Evolutionary conservation across 257 asterid genomes (phyloP).

Genomic region (Mitragyna speciosa): DNA sequence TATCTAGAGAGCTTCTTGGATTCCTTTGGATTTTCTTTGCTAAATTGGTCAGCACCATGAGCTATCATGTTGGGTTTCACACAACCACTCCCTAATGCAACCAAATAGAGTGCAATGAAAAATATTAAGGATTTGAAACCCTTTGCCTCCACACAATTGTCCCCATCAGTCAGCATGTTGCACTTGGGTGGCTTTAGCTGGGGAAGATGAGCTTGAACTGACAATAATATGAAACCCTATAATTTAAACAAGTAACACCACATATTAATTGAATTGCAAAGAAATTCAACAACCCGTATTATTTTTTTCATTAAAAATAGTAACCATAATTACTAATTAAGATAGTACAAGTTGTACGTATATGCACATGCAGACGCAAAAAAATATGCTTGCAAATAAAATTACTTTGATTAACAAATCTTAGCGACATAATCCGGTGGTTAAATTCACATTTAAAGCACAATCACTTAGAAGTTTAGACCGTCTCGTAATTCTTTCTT

Average conservation of each 20-base stretch:
- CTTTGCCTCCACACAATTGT: slow-evolving; percentile 57
- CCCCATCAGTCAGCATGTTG: slow-evolving; percentile 41
- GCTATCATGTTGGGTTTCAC: slow-evolving; percentile 95
- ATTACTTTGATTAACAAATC: too few species aligned
- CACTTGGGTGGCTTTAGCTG: slow-evolving; percentile 84
- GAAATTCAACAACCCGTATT: neutral
- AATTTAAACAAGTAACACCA: neutral
- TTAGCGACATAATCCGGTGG: neutral
- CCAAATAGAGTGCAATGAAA: slow-evolving; percentile 75
- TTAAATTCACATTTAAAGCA: neutral
- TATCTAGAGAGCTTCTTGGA: slow-evolving; percentile 73
- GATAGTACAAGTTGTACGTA: neutral
- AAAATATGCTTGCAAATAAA: neutral
- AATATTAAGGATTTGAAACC: slow-evolving; percentile 68
- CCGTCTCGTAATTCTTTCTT: too few species aligned
- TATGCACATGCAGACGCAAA: slow-evolving; percentile 25
- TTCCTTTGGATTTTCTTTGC: slow-evolving; percentile 40
- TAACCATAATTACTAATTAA: neutral
- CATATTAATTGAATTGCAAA: neutral
- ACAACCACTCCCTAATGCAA: slow-evolving; percentile 95
- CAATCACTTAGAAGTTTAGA: too few species aligned
- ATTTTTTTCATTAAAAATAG: neutral
- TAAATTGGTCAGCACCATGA: slow-evolving; percentile 90
- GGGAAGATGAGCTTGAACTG: slow-evolving; percentile 94
- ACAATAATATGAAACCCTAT: slow-evolving; percentile 82